Conservation (phyloP, 2,329 filamentous ascomycete species). For the Phaeoacremonium minimum region DNA sequence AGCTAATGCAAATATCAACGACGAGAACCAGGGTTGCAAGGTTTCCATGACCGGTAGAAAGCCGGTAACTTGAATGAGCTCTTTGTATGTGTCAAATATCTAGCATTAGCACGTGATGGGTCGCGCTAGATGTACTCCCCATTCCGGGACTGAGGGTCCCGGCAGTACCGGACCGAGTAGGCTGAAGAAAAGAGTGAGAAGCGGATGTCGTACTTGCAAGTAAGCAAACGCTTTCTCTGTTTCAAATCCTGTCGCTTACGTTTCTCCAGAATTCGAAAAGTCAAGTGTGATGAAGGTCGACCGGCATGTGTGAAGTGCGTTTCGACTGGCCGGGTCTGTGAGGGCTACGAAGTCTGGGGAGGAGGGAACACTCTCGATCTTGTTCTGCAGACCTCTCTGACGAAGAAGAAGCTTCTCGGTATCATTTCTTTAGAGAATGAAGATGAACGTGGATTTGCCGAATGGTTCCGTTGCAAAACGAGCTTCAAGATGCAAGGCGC, state of each 20-base stretch:
- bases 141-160: too few species aligned
- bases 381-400: neutral
- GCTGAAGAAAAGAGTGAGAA: constrained; percentile 1
- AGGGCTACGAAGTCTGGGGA: constrained; percentile 16
- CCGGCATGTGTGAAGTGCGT: constrained; percentile 14
- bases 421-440: constrained; percentile 6
- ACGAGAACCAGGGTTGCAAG: too few species aligned
- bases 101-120: too few species aligned
- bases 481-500: constrained; percentile 27
- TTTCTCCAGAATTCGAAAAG: constrained; percentile 12
- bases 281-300: constrained; percentile 18
- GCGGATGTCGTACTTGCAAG: constrained; percentile 2
- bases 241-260: neutral
- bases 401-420: neutral
- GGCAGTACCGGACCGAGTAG: too few species aligned
- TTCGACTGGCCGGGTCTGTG: constrained; percentile 14
- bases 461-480: constrained; percentile 37
- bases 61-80: too few species aligned
- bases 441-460: constrained; percentile 28
- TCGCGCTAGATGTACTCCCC: too few species aligned
- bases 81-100: too few species aligned
- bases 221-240: neutral
- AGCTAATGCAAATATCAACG: too few species aligned
- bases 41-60: too few species aligned
- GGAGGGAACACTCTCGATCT: constrained; percentile 7